phyloP scores from a whole-genome alignment of 768 basidiomycete species.

The Termitomyces sp. region DNA sequence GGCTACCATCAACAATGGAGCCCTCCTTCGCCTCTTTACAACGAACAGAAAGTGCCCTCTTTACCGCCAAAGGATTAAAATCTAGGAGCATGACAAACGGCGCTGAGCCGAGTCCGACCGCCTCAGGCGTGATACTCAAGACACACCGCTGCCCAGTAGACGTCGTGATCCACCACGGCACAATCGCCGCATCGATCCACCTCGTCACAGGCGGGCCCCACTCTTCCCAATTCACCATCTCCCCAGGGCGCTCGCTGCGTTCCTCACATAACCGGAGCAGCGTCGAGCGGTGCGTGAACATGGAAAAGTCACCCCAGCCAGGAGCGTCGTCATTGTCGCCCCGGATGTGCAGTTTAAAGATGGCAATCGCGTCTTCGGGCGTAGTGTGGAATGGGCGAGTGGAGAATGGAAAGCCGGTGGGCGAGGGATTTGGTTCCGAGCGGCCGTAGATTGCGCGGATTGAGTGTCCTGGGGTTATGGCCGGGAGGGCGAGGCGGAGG shows the following conservation, averaged over 20 bases:
- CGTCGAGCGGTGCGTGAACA: slow-evolving; percentile 9
- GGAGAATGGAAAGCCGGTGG: background rate
- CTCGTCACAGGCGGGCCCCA: slow-evolving; percentile 19
- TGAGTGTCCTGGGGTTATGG: background rate
- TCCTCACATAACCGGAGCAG: slow-evolving; percentile 3
- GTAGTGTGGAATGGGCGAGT: slow-evolving; percentile 1
- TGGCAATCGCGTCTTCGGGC: slow-evolving; percentile 7
- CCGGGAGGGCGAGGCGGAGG: slow-evolving; percentile 1
- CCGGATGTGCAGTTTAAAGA: slow-evolving; percentile 7
- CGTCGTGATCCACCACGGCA: slow-evolving; percentile 18
- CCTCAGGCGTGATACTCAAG: background rate
- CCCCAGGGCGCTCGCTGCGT: background rate
- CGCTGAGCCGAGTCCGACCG: background rate
- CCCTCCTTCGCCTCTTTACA: background rate
- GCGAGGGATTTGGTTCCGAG: slow-evolving; percentile 7
- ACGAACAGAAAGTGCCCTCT: background rate
- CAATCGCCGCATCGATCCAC: slow-evolving; percentile 13
- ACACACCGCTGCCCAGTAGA: slow-evolving; percentile 18
- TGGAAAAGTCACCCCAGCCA: slow-evolving; percentile 4
- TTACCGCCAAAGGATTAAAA: slow-evolving; percentile 1
- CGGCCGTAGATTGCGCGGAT: slow-evolving; percentile 6
- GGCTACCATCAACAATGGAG: background rate
- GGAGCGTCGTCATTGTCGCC: background rate
- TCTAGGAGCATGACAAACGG: slow-evolving; percentile 1
- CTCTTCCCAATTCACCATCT: slow-evolving; percentile 2